Conservation (phyloP, 768 basidiomycete species). For the Brasilioporus rufonigricans region DNA sequence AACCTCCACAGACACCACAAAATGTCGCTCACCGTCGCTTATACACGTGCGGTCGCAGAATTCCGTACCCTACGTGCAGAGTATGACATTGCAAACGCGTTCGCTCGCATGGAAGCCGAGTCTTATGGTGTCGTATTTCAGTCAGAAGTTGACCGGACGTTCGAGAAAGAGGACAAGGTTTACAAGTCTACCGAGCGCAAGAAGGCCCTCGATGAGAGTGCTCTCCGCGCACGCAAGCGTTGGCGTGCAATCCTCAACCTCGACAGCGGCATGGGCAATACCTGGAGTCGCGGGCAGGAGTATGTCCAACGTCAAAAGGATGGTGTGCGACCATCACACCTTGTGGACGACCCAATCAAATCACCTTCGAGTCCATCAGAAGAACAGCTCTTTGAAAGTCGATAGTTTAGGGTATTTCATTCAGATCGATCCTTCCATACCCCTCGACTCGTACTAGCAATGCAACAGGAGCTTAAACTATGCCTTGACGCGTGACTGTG, state of each 20-base stretch:
- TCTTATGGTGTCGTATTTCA: conserved; percentile 67
- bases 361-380: conserved; percentile 22
- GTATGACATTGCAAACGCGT: conserved; percentile 69
- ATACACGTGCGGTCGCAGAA: conserved; percentile 74
- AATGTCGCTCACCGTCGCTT: conserved; percentile 73
- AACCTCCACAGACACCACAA: conserved; percentile 69
- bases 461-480: conserved; percentile 24
- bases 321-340: conserved; percentile 65
- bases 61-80: conserved; percentile 87
- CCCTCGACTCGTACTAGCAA: conserved; percentile 8
- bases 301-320: conserved; percentile 73
- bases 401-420: conserved; percentile 11
- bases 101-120: conserved; percentile 81
- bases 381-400: conserved; percentile 19
- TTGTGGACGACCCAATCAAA: conserved; percentile 41
- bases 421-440: neutral
- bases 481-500: conserved; percentile 62
- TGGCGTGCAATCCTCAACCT: conserved; percentile 68
- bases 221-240: conserved; percentile 64
- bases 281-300: conserved; percentile 73
- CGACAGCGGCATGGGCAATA: conserved; percentile 36
- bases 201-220: conserved; percentile 56
- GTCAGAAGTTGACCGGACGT: conserved; percentile 59
- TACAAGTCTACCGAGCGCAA: conserved; percentile 59
- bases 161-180: conserved; percentile 58